phyloP scores from a whole-genome alignment of 2,329 filamentous ascomycete species.

The Zymoseptoria ardabiliae region DNA sequence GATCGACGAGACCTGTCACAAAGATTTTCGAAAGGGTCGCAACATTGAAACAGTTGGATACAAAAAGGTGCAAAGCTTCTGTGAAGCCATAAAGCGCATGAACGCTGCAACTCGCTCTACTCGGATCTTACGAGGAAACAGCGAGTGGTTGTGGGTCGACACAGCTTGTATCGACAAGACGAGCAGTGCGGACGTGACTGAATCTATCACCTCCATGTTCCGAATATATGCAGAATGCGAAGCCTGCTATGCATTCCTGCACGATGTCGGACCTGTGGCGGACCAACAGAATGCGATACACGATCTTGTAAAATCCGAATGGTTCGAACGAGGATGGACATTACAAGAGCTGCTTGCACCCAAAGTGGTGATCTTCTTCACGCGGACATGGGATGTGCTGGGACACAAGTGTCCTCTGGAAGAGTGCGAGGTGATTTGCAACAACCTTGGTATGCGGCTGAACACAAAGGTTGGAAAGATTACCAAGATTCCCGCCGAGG shows the following conservation, averaged over 20 bases:
- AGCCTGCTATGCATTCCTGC: conserved; percentile 16
- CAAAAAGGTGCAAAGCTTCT: conserved; percentile 6
- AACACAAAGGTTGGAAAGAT: too few relatives aligned
- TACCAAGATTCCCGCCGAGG: too few relatives aligned
- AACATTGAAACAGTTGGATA: conserved; percentile 5
- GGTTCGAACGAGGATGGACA: not conserved
- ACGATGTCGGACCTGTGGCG: conserved; percentile 4
- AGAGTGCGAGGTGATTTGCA: too few relatives aligned
- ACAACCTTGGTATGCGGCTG: too few relatives aligned
- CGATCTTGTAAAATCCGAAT: not conserved
- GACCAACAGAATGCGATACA: not conserved
- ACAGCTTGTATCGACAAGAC: conserved; percentile 9
- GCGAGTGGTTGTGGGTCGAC: conserved; percentile 8
- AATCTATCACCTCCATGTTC: not conserved
- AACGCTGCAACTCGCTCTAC: not conserved
- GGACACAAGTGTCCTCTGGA: conserved; percentile 4
- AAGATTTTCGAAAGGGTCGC: conserved; percentile 1
- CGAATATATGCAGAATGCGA: conserved; percentile 10
- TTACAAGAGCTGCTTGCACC: conserved; percentile 9
- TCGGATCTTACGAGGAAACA: not conserved
- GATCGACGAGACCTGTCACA: not conserved
- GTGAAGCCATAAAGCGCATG: not conserved
- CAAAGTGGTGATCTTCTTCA: conserved; percentile 1
- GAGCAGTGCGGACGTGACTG: not conserved
- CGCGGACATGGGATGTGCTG: conserved; percentile 4